Evolutionary conservation across 352 stramenopile species (phyloP).

Genomic region (Pythium biforme): DNA sequence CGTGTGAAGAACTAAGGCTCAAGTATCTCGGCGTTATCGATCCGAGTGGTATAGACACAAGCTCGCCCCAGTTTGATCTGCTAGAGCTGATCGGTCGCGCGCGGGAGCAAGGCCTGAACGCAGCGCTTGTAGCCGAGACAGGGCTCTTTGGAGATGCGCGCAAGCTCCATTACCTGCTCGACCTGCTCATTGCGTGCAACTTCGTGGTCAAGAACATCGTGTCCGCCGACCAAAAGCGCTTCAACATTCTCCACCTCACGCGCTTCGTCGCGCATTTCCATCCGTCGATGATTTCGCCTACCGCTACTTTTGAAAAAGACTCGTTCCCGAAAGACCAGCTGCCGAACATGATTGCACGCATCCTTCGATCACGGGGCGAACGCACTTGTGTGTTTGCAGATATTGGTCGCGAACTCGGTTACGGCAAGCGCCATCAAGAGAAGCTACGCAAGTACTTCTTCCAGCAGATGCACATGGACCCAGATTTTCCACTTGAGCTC

Average conservation of each 20-base stretch:
- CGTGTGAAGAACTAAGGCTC: slow-evolving; percentile 59
- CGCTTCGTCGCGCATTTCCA: slow-evolving; percentile 65
- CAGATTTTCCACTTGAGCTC: slow-evolving; percentile 63
- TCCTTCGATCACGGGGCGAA: slow-evolving; percentile 63
- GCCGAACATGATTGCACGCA: slow-evolving; percentile 56
- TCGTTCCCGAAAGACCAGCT: slow-evolving; percentile 63
- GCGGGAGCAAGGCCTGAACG: slow-evolving; percentile 57
- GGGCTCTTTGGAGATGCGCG: slow-evolving; percentile 64
- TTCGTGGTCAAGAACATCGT: slow-evolving; percentile 81
- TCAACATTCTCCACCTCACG: slow-evolving; percentile 80
- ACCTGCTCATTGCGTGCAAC: slow-evolving; percentile 61
- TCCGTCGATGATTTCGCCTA: slow-evolving; percentile 63
- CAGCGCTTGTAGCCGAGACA: slow-evolving; percentile 50
- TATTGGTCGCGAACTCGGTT: slow-evolving; percentile 77
- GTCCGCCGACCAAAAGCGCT: slow-evolving; percentile 57
- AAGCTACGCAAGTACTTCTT: slow-evolving; percentile 83
- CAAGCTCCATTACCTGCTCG: slow-evolving; percentile 81
- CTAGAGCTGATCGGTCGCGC: slow-evolving; percentile 75
- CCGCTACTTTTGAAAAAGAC: slow-evolving; percentile 49
- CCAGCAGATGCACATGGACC: slow-evolving; percentile 59
- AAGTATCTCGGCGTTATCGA: slow-evolving; percentile 69
- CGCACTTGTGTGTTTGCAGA: slow-evolving; percentile 81
- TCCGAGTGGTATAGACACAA: slow-evolving; percentile 48
- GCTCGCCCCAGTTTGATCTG: slow-evolving; percentile 71
- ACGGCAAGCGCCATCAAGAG: slow-evolving; percentile 75